Evolutionary conservation across 2,329 filamentous ascomycete species (phyloP).

Genomic region (Pseudocercospora crystallina): DNA sequence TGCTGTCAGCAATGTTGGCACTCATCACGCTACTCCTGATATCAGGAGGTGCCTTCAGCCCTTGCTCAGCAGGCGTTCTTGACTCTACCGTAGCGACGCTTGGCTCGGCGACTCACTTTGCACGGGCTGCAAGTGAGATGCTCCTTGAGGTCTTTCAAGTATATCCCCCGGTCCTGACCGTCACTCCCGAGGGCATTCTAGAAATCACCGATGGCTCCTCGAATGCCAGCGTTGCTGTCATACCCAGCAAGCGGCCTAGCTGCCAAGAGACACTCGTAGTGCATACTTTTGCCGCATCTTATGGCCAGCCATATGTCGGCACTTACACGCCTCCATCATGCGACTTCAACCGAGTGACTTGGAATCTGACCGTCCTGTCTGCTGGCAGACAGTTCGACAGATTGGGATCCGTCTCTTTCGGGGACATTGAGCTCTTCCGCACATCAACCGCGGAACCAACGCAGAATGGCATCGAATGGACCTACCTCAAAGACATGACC

Average conservation of each 20-base stretch:
- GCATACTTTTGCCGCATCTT: conserved; percentile 70
- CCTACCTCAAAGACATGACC: conserved; percentile 76
- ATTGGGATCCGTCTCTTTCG: conserved; percentile 72
- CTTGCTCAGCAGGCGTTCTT: background rate
- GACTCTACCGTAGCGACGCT: background rate
- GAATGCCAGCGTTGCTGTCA: conserved; percentile 29
- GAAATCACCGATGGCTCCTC: conserved; percentile 39
- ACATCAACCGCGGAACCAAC: conserved; percentile 82
- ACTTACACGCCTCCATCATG: conserved; percentile 66
- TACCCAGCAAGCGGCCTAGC: conserved; percentile 30
- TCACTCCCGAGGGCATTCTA: conserved; percentile 37
- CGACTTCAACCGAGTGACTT: conserved; percentile 69
- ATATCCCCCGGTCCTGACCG: conserved; percentile 62
- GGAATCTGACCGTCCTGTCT: conserved; percentile 74
- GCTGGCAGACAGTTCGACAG: conserved; percentile 74
- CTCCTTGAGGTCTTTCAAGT: conserved; percentile 68
- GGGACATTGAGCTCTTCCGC: conserved; percentile 76
- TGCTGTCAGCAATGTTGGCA: conserved; percentile 12
- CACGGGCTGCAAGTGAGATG: conserved; percentile 23
- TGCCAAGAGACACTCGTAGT: conserved; percentile 65
- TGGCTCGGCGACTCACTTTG: conserved; percentile 7
- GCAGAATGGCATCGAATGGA: conserved; percentile 68
- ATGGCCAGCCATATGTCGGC: conserved; percentile 72
- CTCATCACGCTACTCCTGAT: conserved; percentile 10
- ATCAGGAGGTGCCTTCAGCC: conserved; percentile 1